Evolutionary conservation across 352 stramenopile species (phyloP).

Genomic region (Pythium vanterpoolii): DNA sequence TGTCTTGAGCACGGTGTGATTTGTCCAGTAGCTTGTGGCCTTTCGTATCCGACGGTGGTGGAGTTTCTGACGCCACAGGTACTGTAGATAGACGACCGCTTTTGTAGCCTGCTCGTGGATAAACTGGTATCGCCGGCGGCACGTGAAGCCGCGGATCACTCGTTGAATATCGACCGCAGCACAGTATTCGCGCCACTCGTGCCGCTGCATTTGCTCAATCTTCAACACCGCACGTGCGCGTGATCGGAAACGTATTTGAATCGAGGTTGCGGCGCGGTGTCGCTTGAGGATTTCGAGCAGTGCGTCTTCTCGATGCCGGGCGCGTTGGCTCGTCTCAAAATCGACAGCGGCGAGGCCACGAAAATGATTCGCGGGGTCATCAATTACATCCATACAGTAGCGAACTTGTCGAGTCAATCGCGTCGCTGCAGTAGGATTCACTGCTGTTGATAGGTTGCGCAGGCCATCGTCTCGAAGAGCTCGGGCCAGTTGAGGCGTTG

Average conservation of each 20-base stretch:
- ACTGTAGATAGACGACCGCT: conserved; percentile 54
- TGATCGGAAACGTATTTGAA: conserved; percentile 46
- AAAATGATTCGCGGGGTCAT: conserved; percentile 37
- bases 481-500: conserved; percentile 25
- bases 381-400: conserved; percentile 54
- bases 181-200: conserved; percentile 48
- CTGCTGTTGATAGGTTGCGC: neutral
- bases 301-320: conserved; percentile 34
- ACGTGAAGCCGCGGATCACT: conserved; percentile 37
- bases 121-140: conserved; percentile 38
- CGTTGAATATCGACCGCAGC: conserved; percentile 61
- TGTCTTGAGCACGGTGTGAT: conserved; percentile 44
- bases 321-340: conserved; percentile 28
- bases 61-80: conserved; percentile 47
- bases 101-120: conserved; percentile 32
- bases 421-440: neutral
- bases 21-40: conserved; percentile 62
- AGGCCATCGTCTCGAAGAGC: conserved; percentile 21
- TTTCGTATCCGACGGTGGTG: conserved; percentile 43
- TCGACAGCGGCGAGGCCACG: conserved; percentile 43
- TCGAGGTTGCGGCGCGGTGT: conserved; percentile 27
- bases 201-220: conserved; percentile 17
- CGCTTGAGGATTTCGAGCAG: conserved; percentile 16
- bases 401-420: conserved; percentile 13
- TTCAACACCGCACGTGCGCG: conserved; percentile 28